These are phyloP conservation scores for Fusarium sp. DNA, from an alignment of 2,329 filamentous ascomycete species.

Conservation along the genomic window DNA sequence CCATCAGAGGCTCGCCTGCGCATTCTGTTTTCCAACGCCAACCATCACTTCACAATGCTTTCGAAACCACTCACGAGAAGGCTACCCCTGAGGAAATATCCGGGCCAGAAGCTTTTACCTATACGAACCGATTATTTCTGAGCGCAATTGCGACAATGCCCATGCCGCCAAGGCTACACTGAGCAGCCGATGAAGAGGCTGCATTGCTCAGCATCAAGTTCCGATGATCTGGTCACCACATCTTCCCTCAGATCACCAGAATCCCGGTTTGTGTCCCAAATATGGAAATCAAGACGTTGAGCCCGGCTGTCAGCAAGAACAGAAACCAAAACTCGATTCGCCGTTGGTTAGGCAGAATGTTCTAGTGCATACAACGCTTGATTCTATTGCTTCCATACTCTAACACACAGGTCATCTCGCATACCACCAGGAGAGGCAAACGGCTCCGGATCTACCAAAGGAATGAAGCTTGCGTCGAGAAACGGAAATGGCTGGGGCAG, in stretches of 20 bases:
- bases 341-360: not conserved
- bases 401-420: not conserved
- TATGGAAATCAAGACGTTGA: not conserved
- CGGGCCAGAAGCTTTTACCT: too few species aligned
- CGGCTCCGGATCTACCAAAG: not conserved
- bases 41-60: too few species aligned
- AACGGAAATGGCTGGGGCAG: slow-evolving; percentile 11
- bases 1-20: too few species aligned
- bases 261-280: not conserved
- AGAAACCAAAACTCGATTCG: not conserved
- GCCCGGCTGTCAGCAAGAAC: not conserved
- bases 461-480: not conserved
- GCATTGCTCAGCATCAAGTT: not conserved
- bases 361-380: not conserved
- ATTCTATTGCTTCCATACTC: not conserved
- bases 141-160: too few species aligned
- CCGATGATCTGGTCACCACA: not conserved
- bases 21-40: too few species aligned
- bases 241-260: not conserved
- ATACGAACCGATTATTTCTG: too few species aligned
- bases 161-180: not conserved
- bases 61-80: too few species aligned
- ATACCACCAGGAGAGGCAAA: not conserved
- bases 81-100: too few species aligned
- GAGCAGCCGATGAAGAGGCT: not conserved